These are phyloP conservation scores for Hypoxylon sp. DNA, from an alignment of 2,329 filamentous ascomycete genomes.

Conservation along the genomic window DNA sequence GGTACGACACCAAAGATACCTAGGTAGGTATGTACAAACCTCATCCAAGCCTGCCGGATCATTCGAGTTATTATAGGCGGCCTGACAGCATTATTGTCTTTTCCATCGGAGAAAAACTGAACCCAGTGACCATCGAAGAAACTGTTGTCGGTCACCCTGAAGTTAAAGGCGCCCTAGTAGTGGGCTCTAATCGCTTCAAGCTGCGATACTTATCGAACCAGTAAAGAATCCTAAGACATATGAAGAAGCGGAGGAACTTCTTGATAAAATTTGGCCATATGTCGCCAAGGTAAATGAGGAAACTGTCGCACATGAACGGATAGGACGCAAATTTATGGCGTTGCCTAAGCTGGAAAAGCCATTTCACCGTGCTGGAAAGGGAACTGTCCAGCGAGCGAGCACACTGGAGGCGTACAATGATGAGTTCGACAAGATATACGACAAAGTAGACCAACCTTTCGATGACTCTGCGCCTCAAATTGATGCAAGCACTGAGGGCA, in stretches of 20 bases:
- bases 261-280: conserved; percentile 60
- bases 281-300: conserved; percentile 59
- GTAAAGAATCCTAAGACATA: conserved; percentile 47
- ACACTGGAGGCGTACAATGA: conserved; percentile 58
- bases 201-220: conserved; percentile 64
- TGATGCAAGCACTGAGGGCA: conserved; percentile 50
- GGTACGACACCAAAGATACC: conserved; percentile 62
- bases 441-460: conserved; percentile 37
- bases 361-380: conserved; percentile 61
- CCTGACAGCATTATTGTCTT: conserved; percentile 64
- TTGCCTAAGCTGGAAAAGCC: conserved; percentile 58
- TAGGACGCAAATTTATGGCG: conserved; percentile 57
- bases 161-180: conserved; percentile 59
- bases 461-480: conserved; percentile 45
- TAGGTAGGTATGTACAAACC: conserved; percentile 58
- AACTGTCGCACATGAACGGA: conserved; percentile 62
- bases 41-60: conserved; percentile 55
- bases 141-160: conserved; percentile 56
- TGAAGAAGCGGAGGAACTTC: conserved; percentile 50
- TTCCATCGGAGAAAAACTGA: conserved; percentile 65
- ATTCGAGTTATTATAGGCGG: conserved; percentile 57
- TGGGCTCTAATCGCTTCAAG: conserved; percentile 61
- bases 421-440: conserved; percentile 60
- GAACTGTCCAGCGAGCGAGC: conserved; percentile 58
- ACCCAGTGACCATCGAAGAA: conserved; percentile 61